Percentiles rank a stretch among this genome's conserved stretches.
These are phyloP conservation scores for Lophiostoma macrostomum DNA, from an alignment of 495 filamentous ascomycete genomes.

Conservation along the genomic window DNA sequence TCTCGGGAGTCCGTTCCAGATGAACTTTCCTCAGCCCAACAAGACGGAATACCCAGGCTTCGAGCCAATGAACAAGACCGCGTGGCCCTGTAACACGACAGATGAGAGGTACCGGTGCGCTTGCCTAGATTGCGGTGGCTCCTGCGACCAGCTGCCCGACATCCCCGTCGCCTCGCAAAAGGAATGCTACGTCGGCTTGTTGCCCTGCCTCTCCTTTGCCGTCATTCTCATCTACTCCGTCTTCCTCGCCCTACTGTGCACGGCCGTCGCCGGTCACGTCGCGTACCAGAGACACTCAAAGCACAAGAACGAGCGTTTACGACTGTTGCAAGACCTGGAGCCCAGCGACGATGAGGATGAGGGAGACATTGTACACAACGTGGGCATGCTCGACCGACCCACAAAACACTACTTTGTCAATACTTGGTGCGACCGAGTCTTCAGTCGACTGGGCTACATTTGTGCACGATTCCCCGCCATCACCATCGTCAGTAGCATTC, in stretches of 20 bases:
- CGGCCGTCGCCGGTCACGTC: slow-evolving; percentile 67
- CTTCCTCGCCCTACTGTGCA: slow-evolving; percentile 63
- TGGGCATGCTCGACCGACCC: slow-evolving; percentile 66
- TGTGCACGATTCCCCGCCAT: slow-evolving; percentile 80
- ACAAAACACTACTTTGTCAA: slow-evolving; percentile 76
- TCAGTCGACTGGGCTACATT: slow-evolving; percentile 74
- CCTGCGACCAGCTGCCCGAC: slow-evolving; percentile 76
- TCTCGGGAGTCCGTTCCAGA: slow-evolving; percentile 92
- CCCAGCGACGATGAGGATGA: slow-evolving; percentile 91
- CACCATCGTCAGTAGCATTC: slow-evolving; percentile 68
- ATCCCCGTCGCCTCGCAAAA: slow-evolving; percentile 61
- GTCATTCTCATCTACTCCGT: slow-evolving; percentile 83
- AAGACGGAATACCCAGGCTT: slow-evolving; percentile 58
- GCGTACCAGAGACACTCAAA: slow-evolving; percentile 68
- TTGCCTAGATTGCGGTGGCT: slow-evolving; percentile 84
- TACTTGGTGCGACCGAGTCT: slow-evolving; percentile 69
- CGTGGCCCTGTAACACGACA: slow-evolving; percentile 83
- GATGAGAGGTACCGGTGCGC: slow-evolving; percentile 84
- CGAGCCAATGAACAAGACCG: slow-evolving; percentile 59
- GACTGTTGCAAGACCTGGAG: slow-evolving; percentile 77
- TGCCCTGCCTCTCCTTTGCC: slow-evolving; percentile 88
- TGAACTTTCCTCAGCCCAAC: slow-evolving; percentile 74
- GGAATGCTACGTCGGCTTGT: slow-evolving; percentile 75
- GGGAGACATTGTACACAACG: slow-evolving; percentile 70
- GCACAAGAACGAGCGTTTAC: slow-evolving; percentile 72